Evolutionary conservation across 805 yeast genomes (phyloP).

Genomic region (Ogataea allantospora): DNA sequence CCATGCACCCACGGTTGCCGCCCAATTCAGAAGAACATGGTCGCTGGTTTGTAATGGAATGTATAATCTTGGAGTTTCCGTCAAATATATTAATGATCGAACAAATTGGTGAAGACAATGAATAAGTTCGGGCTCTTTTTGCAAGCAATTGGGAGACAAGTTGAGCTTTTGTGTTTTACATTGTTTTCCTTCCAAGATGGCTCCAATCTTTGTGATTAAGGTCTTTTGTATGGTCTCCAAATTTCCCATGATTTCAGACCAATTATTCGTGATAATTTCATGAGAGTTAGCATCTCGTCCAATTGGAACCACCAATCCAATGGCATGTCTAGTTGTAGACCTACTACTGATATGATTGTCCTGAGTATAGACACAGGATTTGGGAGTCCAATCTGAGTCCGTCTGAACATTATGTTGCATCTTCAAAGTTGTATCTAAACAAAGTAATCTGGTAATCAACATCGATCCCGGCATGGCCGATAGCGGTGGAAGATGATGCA

Average conservation of each 20-base stretch:
- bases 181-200: slow-evolving; percentile 23
- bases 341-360: slow-evolving; percentile 19
- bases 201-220: slow-evolving; percentile 33
- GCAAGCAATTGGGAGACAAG: slow-evolving; percentile 40
- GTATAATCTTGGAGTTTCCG: slow-evolving; percentile 47
- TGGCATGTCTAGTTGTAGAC: slow-evolving; percentile 39
- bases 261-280: slow-evolving; percentile 46
- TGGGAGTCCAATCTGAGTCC: slow-evolving; percentile 40
- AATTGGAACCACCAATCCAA: slow-evolving; percentile 49
- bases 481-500: slow-evolving; percentile 46
- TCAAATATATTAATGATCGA: slow-evolving; percentile 38
- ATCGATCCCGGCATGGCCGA: slow-evolving; percentile 40
- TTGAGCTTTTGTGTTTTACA: slow-evolving; percentile 13
- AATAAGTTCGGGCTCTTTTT: slow-evolving; percentile 43
- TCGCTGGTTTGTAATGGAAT: slow-evolving; percentile 40
- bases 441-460: slow-evolving; percentile 45
- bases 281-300: slow-evolving; percentile 30
- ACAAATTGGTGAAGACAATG: slow-evolving; percentile 37
- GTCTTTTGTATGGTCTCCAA: slow-evolving; percentile 39
- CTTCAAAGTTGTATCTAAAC: slow-evolving; percentile 27
- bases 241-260: slow-evolving; percentile 46
- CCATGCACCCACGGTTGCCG: slow-evolving; percentile 52
- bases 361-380: slow-evolving; percentile 38
- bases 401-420: slow-evolving; percentile 8
- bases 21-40: slow-evolving; percentile 48